Evolutionary conservation across 2,329 filamentous ascomycete species (phyloP).

Genomic region (Monilinia aucupariae): DNA sequence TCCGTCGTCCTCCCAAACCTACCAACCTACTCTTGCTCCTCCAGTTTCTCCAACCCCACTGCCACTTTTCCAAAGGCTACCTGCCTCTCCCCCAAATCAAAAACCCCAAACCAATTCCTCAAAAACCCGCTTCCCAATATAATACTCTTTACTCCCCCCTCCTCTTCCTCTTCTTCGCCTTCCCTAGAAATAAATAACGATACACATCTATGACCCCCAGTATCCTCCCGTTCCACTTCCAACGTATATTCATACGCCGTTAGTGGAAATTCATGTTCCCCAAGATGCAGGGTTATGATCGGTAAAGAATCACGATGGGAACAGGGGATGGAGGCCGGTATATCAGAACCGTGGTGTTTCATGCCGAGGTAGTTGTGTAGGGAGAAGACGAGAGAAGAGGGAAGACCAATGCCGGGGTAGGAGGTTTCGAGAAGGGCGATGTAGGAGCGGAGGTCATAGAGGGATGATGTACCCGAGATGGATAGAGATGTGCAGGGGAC

Average conservation of each 20-base stretch:
- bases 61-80: constrained; percentile 16
- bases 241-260: constrained; percentile 18
- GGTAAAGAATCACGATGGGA: neutral
- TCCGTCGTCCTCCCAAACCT: neutral
- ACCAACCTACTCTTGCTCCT: neutral
- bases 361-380: constrained; percentile 4
- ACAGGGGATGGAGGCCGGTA: constrained; percentile 1
- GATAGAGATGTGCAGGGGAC: neutral
- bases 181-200: constrained; percentile 16
- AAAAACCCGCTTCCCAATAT: constrained; percentile 19
- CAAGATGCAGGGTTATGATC: neutral
- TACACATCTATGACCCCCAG: constrained; percentile 17
- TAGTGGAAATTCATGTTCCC: neutral
- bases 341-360: neutral
- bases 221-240: constrained; percentile 13
- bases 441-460: neutral
- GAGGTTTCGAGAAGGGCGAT: constrained; percentile 4
- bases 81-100: constrained; percentile 17
- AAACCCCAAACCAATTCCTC: constrained; percentile 17
- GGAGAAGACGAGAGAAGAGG: neutral
- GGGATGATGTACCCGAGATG: neutral
- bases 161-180: neutral
- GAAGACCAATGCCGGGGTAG: constrained; percentile 5
- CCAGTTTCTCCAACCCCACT: neutral
- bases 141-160: constrained; percentile 9